Conservation (phyloP, 202 grass and related monocot genomes). For the Dendrocalamus latiflorus region DNA sequence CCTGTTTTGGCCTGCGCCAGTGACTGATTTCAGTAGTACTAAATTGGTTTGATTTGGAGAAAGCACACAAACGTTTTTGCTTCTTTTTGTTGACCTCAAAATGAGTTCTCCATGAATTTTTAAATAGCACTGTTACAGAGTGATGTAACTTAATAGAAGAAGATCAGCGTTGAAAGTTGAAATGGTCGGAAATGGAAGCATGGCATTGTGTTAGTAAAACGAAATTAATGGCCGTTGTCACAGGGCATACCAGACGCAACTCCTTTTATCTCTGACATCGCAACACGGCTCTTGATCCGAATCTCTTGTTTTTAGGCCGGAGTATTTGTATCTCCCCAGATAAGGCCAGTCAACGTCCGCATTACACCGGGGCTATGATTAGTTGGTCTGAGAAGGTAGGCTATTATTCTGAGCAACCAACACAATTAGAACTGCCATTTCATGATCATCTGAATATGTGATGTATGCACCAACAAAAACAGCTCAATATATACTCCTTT, state of each 20-base stretch:
- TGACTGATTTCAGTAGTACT: not conserved
- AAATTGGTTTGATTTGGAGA: too few species aligned
- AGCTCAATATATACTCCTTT: too few species aligned
- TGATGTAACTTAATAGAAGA: not conserved
- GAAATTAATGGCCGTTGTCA: conserved; percentile 9
- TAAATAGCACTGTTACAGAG: not conserved
- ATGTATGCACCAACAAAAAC: too few species aligned
- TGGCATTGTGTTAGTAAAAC: not conserved
- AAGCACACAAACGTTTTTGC: too few species aligned
- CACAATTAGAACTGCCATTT: too few species aligned
- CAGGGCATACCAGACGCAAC: conserved; percentile 1
- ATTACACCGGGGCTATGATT: too few species aligned
- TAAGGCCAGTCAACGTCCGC: too few species aligned
- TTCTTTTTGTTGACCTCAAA: not conserved
- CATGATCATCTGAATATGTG: too few species aligned
- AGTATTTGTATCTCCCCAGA: not conserved
- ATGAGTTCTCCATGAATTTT: not conserved
- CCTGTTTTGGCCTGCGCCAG: not conserved
- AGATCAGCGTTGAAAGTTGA: not conserved
- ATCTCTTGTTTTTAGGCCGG: not conserved
- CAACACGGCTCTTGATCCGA: not conserved
- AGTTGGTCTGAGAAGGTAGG: too few species aligned
- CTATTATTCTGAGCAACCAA: too few species aligned
- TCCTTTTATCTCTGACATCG: not conserved
- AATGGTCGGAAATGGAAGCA: not conserved